Evolutionary conservation across 2,329 filamentous ascomycete species (phyloP).

Genomic region (Dothidotthia symphoricarpi): DNA sequence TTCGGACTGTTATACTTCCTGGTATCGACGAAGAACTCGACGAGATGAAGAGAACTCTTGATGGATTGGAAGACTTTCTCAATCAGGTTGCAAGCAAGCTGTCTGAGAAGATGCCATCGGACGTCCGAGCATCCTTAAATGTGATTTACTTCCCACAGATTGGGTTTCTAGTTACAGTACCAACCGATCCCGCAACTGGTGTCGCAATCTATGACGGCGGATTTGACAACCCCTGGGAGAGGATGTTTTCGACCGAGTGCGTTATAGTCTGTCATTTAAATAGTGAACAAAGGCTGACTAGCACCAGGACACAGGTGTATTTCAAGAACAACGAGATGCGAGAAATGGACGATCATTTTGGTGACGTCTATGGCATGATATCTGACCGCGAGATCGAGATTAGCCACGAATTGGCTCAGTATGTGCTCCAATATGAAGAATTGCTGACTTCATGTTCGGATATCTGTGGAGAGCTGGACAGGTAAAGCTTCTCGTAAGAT

Average conservation of each 20-base stretch:
- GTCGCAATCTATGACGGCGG: conserved; percentile 63
- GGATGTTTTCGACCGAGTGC: conserved; percentile 67
- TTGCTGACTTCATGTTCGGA: conserved; percentile 70
- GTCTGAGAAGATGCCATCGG: conserved; percentile 60
- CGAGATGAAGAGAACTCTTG: conserved; percentile 71
- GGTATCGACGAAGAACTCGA: conserved; percentile 76
- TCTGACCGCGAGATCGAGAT: conserved; percentile 92
- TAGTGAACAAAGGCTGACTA: conserved; percentile 1
- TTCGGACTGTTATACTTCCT: conserved; percentile 68
- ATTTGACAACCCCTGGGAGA: conserved; percentile 66
- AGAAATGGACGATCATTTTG: conserved; percentile 76
- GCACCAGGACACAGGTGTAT: conserved; percentile 59
- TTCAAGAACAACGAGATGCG: conserved; percentile 84
- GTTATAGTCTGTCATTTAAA: background rate
- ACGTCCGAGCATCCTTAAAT: conserved; percentile 57
- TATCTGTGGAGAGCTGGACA: conserved; percentile 80
- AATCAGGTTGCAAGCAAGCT: conserved; percentile 66
- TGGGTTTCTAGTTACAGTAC: conserved; percentile 80
- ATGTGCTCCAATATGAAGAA: conserved; percentile 66
- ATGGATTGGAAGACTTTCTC: conserved; percentile 73
- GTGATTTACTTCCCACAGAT: conserved; percentile 91
- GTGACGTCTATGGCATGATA: conserved; percentile 82
- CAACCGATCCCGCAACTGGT: conserved; percentile 58
- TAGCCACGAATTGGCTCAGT: conserved; percentile 70
- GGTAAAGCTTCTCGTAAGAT: conserved; percentile 32